Evolutionary conservation across 2,329 filamentous ascomycete genomes (phyloP), one percentile per base, ranked within the genome.

Genomic region (Pleurostoma richardsiae): DNA sequence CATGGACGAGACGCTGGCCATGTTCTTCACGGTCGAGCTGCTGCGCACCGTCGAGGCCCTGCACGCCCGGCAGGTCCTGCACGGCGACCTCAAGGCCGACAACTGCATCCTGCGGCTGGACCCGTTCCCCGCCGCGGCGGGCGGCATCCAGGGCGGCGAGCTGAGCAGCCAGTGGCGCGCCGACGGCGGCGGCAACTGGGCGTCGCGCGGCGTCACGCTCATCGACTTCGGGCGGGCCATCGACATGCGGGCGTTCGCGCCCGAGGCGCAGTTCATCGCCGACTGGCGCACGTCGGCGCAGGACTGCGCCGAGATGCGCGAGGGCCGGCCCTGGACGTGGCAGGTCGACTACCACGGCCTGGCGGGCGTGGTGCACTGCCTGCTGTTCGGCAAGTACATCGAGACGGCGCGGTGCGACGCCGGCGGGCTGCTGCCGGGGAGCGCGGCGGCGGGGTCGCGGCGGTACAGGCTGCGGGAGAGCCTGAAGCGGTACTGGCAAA

Each of bases 171-270:
- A 84, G 49, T 97, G 92, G 73, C 77, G 77, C 7, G 79, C 83
- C 3, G 82, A 86, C 49, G 94, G 94, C 27, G 73, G 74, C 1
- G 79, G 82, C 41, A 90, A 90, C 33, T 99, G 94, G 94, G 70
- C 74, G 1, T 74, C 76, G 27, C 89, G 92, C 53, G 94, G 94
- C 10, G 65, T 99, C 27, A 80, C 83, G 1, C 78, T 99, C 26
- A 97, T 99, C 57, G 94, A 99, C 68, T 96, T 99, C 61, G 94
- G 94, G 1, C 84, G 94, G 1, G 89, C 83, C 43, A 95, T 99
- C 63, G 94, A 99, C 68, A 95, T 96, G 88, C 83, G 82, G 48
- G 83, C 81, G 3, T 99, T 97, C 71, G 68, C 70, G 3, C 76
- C 84, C 0, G 79, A 85, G 39, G 89, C 92, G 8, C 84, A 85